Evolutionary conservation across 805 yeast genomes (phyloP), one percentile per base, ranked within the genome.

Genomic region (Millerozyma miso): DNA sequence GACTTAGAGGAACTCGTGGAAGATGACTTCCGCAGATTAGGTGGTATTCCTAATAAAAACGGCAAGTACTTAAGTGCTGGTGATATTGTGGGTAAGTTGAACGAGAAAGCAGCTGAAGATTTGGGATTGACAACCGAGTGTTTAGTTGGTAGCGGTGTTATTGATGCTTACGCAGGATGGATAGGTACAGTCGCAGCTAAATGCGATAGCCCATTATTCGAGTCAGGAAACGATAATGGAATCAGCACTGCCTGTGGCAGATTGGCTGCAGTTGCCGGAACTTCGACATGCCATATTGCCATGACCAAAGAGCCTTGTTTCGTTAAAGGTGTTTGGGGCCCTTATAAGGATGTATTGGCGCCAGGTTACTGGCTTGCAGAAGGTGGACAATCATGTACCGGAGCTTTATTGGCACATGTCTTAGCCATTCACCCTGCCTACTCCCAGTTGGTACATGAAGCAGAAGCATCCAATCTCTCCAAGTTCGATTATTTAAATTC

Each of bases 161-260:
- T 93, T 59, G 99, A 93, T 62, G 97, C 98, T 4, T 93, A 93
- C 59, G 95, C 98, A 3, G 99, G 99, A 36, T 93, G 98, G 97
- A 80, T 93, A 43, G 99, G 99, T 43, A 93, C 98, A 1, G 96
- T 91, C 45, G 99, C 97, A 19, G 96, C 95, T 1, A 81, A 82
- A 52, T 81, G 88, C 4, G 87, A 84, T 49, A 73, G 81, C 42
- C 78, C 79, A 0, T 65, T 35, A 18, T 65, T 74, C 47, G 70
- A 69, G 3, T 74, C 76, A 44, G 73, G 72, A 46, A 51, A 60
- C n/a, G 83, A 79, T 45, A 59, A 60, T n/a, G 49, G 63, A 5
- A 73, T 85, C 52, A 77, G 75, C 34, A 74, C 76, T 33, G 80
- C 93, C 3, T 74, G 84, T 51, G 95, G 95, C 44, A 79, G 97